Base-by-base conservation (phyloP, 2,329 filamentous ascomycete species). In the Apiospora malaysiana region DNA sequence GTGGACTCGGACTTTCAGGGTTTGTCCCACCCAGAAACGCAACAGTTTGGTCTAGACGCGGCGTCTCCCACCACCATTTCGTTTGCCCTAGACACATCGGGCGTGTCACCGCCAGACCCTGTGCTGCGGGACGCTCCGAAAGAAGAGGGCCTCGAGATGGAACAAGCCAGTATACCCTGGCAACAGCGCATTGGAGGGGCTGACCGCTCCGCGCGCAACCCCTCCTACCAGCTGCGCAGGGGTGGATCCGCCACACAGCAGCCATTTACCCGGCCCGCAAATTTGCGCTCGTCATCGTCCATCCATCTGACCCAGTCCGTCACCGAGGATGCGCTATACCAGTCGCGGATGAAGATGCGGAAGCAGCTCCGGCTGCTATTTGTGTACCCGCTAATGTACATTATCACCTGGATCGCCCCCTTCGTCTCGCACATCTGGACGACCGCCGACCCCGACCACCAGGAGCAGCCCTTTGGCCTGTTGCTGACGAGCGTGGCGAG, bases 371-470 rank as follows among this genome's bases (percentile, higher is more conserved):
- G 91, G 43, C 87, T 92, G 42, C 85, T 94, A 23, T 94, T 95
- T 80, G 89, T 94, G 66, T 95, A 95, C 78, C 93, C 93, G 0
- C 78, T 91, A 23, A 87, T 92, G 4, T 95, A 95, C 79, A 85
- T 93, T 25, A 80, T 89, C 5, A 88, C 93, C 74, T 95, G 93
- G 93, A 81, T 92, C 4, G 81, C 93, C 9, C 93, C 93, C 0
- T 93, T 94, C 75, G 82, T 91, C 2, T 85, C 85, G 2, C 91
- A 94, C 78, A 84, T 90, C 68, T 80, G 90, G 68, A 85, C 85
- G 69, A 92, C 90, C 80, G 83, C 85, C 73, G 77, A 80, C 70
- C 25, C 32, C 18, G 51, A 70, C 59, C 59, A 65, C 12, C 25
- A 46, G 21, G 23, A 74, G 0, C 83, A 90, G 67, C 85, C 92